Evolutionary conservation across 2,329 filamentous ascomycete genomes (phyloP).

Genomic region (Arthrinium phaeospermum): DNA sequence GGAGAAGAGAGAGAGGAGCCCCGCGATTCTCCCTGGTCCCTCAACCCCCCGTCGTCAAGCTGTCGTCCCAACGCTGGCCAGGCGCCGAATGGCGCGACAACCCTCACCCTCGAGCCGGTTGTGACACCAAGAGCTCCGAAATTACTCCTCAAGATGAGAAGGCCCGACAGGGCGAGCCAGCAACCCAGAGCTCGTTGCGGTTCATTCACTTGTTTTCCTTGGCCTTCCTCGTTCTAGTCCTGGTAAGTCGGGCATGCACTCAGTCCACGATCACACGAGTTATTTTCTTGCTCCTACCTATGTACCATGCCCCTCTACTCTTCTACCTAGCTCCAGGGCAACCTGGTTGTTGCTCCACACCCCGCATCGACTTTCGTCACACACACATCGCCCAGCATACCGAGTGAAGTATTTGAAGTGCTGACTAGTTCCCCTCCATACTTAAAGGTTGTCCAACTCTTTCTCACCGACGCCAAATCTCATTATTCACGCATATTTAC

Average conservation of each 20-base stretch:
- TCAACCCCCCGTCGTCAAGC: constrained; percentile 12
- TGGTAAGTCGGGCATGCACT: constrained; percentile 36
- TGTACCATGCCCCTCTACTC: constrained; percentile 29
- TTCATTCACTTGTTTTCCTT: constrained; percentile 38
- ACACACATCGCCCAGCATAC: neutral
- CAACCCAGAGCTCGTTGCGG: constrained; percentile 26
- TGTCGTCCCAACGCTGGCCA: constrained; percentile 15
- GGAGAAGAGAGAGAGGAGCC: constrained; percentile 11
- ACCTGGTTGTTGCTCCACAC: constrained; percentile 19
- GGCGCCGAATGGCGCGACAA: constrained; percentile 16
- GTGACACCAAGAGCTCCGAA: constrained; percentile 21
- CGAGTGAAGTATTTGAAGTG: constrained; percentile 11
- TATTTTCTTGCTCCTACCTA: constrained; percentile 26
- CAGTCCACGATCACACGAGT: constrained; percentile 25
- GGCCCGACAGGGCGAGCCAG: constrained; percentile 25
- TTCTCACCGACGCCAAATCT: constrained; percentile 56
- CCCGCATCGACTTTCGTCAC: constrained; percentile 34
- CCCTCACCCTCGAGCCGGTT: constrained; percentile 7
- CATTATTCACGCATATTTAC: constrained; percentile 44
- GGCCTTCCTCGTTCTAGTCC: constrained; percentile 36
- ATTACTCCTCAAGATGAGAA: constrained; percentile 18
- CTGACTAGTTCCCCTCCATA: constrained; percentile 26
- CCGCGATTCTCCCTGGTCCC: constrained; percentile 11
- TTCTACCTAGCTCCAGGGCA: constrained; percentile 24
- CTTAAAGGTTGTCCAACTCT: constrained; percentile 56